Evolutionary conservation across 1,284 basidiomycete species (phyloP).

Genomic region (Cutaneotrichosporon cyanovorans): DNA sequence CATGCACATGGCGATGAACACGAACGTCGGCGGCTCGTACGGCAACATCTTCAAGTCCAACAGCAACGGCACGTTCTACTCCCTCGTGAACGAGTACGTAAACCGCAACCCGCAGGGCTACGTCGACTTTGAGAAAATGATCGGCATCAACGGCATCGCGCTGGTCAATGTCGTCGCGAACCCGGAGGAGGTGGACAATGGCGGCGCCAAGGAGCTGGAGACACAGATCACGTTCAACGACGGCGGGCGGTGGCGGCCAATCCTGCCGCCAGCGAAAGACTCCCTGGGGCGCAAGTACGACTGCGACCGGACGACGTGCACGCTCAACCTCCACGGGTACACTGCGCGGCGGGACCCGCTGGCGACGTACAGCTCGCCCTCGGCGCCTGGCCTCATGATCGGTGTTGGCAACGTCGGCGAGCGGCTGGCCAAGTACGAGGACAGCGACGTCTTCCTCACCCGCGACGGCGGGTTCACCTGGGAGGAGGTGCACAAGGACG

Average conservation of each 20-base stretch:
- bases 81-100: constrained; percentile 74
- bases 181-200: constrained; percentile 63
- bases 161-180: constrained; percentile 78
- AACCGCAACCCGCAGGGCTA: constrained; percentile 81
- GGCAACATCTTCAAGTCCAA: constrained; percentile 91
- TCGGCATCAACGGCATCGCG: constrained; percentile 90
- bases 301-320: constrained; percentile 68
- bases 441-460: constrained; percentile 91
- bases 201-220: constrained; percentile 69
- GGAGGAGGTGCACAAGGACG: constrained; percentile 97
- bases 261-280: constrained; percentile 68
- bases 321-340: constrained; percentile 88
- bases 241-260: constrained; percentile 78
- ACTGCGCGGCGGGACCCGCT: constrained; percentile 84
- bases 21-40: constrained; percentile 66
- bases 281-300: constrained; percentile 67
- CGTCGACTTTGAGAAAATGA: constrained; percentile 98
- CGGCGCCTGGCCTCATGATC: constrained; percentile 86
- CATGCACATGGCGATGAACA: constrained; percentile 88
- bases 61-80: constrained; percentile 95
- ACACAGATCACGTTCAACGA: constrained; percentile 94
- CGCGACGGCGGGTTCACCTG: constrained; percentile 95
- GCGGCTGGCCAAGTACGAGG: constrained; percentile 66
- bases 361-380: constrained; percentile 86
- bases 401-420: constrained; percentile 97